Evolutionary conservation across 306 rosid genomes (phyloP).

Genomic region (Mimosa bimucronata): DNA sequence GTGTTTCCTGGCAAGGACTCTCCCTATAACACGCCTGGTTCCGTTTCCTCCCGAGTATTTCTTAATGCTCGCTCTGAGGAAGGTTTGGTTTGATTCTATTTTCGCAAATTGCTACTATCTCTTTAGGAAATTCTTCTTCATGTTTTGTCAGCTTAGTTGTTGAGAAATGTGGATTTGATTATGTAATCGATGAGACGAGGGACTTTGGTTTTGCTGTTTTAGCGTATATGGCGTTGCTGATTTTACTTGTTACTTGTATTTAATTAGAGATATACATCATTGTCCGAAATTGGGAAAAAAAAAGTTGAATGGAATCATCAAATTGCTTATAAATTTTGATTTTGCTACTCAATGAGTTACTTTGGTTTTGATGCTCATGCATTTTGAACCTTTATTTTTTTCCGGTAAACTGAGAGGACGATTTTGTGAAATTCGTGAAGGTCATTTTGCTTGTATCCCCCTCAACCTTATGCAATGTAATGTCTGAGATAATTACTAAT

Average conservation of each 20-base stretch:
- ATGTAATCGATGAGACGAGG: neutral
- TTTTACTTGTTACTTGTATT: conserved; percentile 15
- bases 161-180: neutral
- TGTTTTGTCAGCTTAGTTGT: neutral
- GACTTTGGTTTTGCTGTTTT: neutral
- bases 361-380: neutral
- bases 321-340: neutral
- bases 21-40: conserved; percentile 24
- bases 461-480: no score
- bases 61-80: conserved; percentile 49
- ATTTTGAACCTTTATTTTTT: neutral
- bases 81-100: conserved; percentile 33
- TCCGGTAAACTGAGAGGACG: neutral
- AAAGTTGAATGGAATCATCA: neutral
- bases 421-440: neutral
- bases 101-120: neutral
- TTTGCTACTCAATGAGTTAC: conserved; percentile 1
- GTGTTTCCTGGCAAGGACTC: conserved; percentile 21
- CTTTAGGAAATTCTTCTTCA: neutral
- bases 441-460: no score
- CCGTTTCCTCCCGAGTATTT: conserved; percentile 49
- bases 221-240: conserved; percentile 10
- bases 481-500: neutral
- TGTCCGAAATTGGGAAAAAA: neutral
- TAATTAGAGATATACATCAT: neutral